Conservation (phyloP, 2,329 filamentous ascomycete species). For the Berkeleyomyces rouxiae region DNA sequence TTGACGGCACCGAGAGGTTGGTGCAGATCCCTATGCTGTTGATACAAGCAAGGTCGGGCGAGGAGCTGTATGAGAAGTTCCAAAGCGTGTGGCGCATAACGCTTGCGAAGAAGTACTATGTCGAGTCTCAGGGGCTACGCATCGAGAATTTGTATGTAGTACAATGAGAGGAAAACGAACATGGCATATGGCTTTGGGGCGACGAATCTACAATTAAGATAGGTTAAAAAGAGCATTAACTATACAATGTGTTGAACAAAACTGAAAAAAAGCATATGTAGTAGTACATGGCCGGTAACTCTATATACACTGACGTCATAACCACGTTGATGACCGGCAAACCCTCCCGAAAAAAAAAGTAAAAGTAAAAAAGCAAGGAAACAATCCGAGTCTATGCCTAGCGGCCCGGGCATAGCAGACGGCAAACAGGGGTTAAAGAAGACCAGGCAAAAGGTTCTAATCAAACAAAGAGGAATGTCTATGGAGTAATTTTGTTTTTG, state of each 20-base stretch:
- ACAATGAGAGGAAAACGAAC: not conserved
- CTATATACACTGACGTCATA: not conserved
- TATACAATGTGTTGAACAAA: not conserved
- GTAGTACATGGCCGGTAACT: not conserved
- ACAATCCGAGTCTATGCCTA: too few species aligned
- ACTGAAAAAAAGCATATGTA: not conserved
- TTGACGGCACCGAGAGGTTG: slow-evolving; percentile 49
- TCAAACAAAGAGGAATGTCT: not conserved
- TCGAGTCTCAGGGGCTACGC: slow-evolving; percentile 63
- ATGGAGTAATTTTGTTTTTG: not conserved
- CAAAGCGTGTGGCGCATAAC: slow-evolving; percentile 50
- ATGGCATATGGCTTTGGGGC: not conserved
- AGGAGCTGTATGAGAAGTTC: slow-evolving; percentile 44
- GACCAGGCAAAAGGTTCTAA: not conserved
- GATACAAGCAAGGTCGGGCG: slow-evolving; percentile 52
- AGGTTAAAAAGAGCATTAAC: not conserved
- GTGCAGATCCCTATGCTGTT: slow-evolving; percentile 71
- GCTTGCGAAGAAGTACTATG: slow-evolving; percentile 59
- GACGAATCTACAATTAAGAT: not conserved
- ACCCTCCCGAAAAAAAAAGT: not conserved
- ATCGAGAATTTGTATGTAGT: slow-evolving; percentile 55
- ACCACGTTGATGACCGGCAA: not conserved
- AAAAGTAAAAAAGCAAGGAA: not conserved
- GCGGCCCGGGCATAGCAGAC: too few species aligned
- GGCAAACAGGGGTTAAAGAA: not conserved